Evolutionary conservation across 2,329 filamentous ascomycete genomes (phyloP), one percentile per base, ranked within the genome.

Genomic region (Penicillium nordicum): DNA sequence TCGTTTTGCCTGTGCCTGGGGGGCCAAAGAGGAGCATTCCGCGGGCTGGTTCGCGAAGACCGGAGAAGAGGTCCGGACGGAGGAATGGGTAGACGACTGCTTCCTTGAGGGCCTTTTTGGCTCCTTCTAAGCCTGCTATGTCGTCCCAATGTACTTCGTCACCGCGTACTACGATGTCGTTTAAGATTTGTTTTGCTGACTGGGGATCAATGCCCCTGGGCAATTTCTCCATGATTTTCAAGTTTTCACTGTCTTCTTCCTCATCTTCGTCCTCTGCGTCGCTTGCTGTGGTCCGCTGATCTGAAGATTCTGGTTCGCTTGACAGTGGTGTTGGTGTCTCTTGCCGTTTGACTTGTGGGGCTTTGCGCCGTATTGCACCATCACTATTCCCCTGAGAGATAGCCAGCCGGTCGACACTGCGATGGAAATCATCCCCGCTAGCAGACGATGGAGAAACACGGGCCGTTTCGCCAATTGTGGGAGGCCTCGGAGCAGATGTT

Each of bases 1-100:
- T 99, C 0, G 94, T 99, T 75, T 99, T 99, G 50, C 94, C 94
- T 0, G 94, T 99, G n/a, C 94, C 94, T 0, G 94, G 94, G 1
- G 94, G 94, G 0, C 94, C 94, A 69, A 99, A 99, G 1, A 99
- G 81, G 1, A 99, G 81, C 90, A 99, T 97, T 6, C 94, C 94
- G 56, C 92, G 82, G 14, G 94, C 93, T 21, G 94, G 94, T 70
- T 99, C 94, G 38, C 94, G 88, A 11, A 99, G 81, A 0, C 94
- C 94, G 84, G 93, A 94, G 76, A 99, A 99, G 2, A 99, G 78
- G 74, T 99, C 94, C 1, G 94, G 94, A 1, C 94, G 88, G 11
- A 99, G 78, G 71, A 99, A 97, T 0, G 94, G 94, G 67, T 99
- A 99, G 2, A 99, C 93, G 1, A 99, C 94, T 0, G 92, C 92